Percentiles rank a stretch among this genome's conserved stretches.
Evolutionary conservation across 257 asterid species (phyloP).

Genomic region (Echites panduratus): DNA sequence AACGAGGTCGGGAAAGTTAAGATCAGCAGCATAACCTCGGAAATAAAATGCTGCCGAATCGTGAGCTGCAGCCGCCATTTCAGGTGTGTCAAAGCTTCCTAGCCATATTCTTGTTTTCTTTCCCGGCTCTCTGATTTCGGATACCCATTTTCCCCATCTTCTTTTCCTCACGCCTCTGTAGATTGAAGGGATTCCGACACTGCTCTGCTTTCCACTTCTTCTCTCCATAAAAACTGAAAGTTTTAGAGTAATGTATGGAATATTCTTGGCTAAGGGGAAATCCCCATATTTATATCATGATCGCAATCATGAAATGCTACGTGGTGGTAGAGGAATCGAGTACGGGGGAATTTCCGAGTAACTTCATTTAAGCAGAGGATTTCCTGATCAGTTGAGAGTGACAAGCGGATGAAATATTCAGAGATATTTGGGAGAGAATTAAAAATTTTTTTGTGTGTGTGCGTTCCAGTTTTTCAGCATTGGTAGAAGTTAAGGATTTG

Average conservation of each 20-base stretch:
- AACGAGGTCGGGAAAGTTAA: constrained; percentile 34
- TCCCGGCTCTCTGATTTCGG: constrained; percentile 44
- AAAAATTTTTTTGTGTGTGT: neutral
- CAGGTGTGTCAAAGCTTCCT: constrained; percentile 43
- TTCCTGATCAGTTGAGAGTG: neutral
- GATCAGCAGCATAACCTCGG: constrained; percentile 27
- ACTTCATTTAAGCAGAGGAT: neutral
- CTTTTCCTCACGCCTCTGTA: constrained; percentile 42
- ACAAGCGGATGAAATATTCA: neutral
- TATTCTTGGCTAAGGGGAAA: neutral
- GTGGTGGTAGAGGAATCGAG: neutral
- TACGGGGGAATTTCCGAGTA: neutral
- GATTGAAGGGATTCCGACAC: constrained; percentile 7
- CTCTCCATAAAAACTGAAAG: neutral
- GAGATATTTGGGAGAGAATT: too few relatives aligned
- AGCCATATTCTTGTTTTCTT: constrained; percentile 42
- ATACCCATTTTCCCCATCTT: constrained; percentile 54
- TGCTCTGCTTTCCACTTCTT: neutral
- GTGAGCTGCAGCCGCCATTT: constrained; percentile 43
- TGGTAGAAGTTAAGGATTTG: too few relatives aligned
- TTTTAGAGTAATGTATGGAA: neutral
- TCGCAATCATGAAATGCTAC: neutral
- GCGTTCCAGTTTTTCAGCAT: constrained; percentile 7
- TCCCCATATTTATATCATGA: too few relatives aligned
- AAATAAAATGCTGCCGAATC: constrained; percentile 39